Conservation (phyloP, 352 stramenopile genomes). For the Blastocystis sp. region DNA sequence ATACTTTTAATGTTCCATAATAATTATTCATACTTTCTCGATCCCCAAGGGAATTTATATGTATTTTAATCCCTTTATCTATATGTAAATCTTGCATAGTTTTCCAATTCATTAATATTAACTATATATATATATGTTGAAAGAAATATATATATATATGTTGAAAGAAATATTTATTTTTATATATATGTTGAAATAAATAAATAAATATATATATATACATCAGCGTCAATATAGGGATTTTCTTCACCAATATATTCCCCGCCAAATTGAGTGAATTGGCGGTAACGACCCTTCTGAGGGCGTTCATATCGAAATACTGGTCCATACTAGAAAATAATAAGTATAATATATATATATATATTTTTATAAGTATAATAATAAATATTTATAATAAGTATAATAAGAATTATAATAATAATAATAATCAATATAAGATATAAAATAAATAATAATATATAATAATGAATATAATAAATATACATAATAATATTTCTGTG, state of each 20-base stretch:
- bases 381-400: too few relatives aligned
- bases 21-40: slow-evolving; percentile 10
- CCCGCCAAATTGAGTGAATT: slow-evolving; percentile 34
- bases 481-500: slow-evolving; percentile 22
- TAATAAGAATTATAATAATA: too few relatives aligned
- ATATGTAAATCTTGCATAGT: too few relatives aligned
- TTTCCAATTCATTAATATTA: too few relatives aligned
- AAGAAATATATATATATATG: too few relatives aligned
- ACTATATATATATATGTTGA: too few relatives aligned
- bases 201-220: slow-evolving; percentile 2
- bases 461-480: background rate
- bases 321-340: slow-evolving; percentile 22
- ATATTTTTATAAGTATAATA: too few relatives aligned
- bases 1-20: background rate
- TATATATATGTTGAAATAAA: slow-evolving; percentile 3
- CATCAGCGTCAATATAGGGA: background rate
- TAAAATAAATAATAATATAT: too few relatives aligned
- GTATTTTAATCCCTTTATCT: background rate
- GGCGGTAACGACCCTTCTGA: slow-evolving; percentile 28
- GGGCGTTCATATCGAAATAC: slow-evolving; percentile 31
- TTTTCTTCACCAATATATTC: slow-evolving; percentile 22
- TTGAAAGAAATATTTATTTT: too few relatives aligned
- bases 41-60: slow-evolving; percentile 26
- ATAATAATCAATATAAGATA: too few relatives aligned
- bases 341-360: too few relatives aligned